Base-by-base conservation (phyloP, 257 asterid genomes). In the Jacaranda copaia region DNA sequence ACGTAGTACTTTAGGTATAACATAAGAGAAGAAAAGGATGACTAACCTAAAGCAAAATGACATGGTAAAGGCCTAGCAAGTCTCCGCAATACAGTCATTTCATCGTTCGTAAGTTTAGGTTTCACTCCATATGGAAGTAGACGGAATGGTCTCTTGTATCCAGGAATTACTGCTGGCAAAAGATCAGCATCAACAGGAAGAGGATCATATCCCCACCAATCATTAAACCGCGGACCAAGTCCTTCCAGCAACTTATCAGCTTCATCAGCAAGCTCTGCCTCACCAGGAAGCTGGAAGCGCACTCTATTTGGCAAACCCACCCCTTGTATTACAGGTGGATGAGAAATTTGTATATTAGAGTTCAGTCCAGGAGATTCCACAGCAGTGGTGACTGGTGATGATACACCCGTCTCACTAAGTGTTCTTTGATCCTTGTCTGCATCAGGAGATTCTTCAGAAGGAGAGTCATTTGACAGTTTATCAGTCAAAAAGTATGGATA, bases 201-300 rank as follows among this genome's bases (percentile, higher is more conserved):
- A 74, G 99, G 99, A 80, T 90, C 91, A 76, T 81, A 86, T 0
- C 99, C 97, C 99, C 97, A 96, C 98, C 99, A 96, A 93, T 96
- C 99, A 67, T 38, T 85, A 86, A 86, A 93, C 70, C 98, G 97
- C 0, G 98, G 98, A 46, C 99, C 99, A 73, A 96, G 96, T 67
- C 97, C 99, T 84, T 89, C 97, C 56, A 96, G 81, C 80, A 96
- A 77, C 56, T 79, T 74, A 68, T 90, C 91, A 73, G 93, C 96
- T 78, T 90, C 97, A 70, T 90, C 93, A 79, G 91, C 93, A 76
- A 89, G 91, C 77, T 90, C 86, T 51, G 89, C 90, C 85, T 96
- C 99, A 18, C 98, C 97, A n/a, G 97, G 96, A 69, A 90, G 91
- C 83, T 90, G 93, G 84, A 93, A 96, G 19, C 99, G 90, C 35